Base-by-base conservation (phyloP, 805 yeast species). In the Kodamaea restingae region DNA sequence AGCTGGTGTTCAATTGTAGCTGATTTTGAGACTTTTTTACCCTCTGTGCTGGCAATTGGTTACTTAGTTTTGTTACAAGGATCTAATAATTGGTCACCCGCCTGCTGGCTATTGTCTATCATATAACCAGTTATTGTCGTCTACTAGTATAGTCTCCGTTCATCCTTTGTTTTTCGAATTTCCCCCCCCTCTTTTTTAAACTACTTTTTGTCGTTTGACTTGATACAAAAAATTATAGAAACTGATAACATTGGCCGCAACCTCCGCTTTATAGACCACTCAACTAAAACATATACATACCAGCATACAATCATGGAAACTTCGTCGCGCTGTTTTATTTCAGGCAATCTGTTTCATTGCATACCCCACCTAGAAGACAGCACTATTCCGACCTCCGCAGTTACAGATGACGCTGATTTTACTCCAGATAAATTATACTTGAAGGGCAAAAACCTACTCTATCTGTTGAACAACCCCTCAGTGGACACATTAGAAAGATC, bases 391-490 rank as follows among this genome's bases (percentile, higher is more conserved):
- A 31, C 22, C 20, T 29, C 39, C 21, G 28, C 38, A n/a, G 35
- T 24, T 17, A 38, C 41, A 11, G 22, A 38, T 18, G 50, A 46
- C 38, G 45, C 50, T 7, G 44, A 44, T 31, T 46, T 42, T 26
- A 46, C 50, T 12, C 50, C 50, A 7, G 47, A 46, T 29, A 45
- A 43, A 34, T 33, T 47, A 14, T 45, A 46, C 39, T 36, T 46
- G 31, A 45, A 45, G 39, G 46, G 51, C 44, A 46, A 47, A 22
- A 56, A 55, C 38, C 47, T 56, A 15, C 44, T 56, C 29, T 56
- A 56, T 40, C 50, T 56, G 25, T 45, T 56, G 38, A 56, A 56
- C 46, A 55, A 56, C 43, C 61, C 61, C 15, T 49, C 56, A 20
- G 52, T 56, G 2, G 61, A 56, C 32, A 39, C 31, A 18, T 41